Conservation (phyloP, 495 filamentous ascomycete species). For the Staphylotrichum longicolle region DNA sequence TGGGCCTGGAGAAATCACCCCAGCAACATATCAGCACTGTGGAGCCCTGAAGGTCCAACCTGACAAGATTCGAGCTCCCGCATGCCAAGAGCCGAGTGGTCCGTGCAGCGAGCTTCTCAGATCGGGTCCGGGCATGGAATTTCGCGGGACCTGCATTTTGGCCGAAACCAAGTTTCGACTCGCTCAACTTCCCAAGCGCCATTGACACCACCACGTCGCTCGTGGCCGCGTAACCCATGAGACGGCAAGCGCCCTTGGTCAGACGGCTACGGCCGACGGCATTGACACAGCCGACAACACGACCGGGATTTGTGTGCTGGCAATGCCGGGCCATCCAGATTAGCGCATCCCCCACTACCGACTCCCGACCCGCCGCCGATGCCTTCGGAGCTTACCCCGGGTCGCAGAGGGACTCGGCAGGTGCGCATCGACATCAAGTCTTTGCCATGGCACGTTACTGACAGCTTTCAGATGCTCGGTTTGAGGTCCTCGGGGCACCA, state of each 20-base stretch:
- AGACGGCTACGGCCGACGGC: conserved; percentile 25
- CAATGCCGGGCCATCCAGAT: conserved; percentile 55
- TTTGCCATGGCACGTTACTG: conserved; percentile 12
- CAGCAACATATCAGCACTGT: conserved; percentile 7
- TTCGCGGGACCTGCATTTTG: conserved; percentile 19
- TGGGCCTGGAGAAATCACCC: conserved; percentile 2
- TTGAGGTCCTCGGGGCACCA: conserved; percentile 85
- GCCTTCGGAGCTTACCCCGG: conserved; percentile 43
- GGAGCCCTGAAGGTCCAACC: neutral
- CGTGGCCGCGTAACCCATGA: conserved; percentile 29
- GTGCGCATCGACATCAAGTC: conserved; percentile 29
- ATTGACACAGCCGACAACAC: conserved; percentile 5
- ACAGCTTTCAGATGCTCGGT: conserved; percentile 71
- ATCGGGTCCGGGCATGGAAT: conserved; percentile 12
- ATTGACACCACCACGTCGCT: conserved; percentile 8
- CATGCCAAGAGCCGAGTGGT: neutral
- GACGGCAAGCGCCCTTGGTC: conserved; percentile 29
- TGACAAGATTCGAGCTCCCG: neutral
- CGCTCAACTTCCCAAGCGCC: neutral
- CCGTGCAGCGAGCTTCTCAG: neutral
- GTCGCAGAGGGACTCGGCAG: conserved; percentile 38
- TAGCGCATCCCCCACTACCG: conserved; percentile 51
- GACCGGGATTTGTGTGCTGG: conserved; percentile 38
- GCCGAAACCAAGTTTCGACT: neutral
- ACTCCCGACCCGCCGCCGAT: conserved; percentile 47